Base-by-base conservation (phyloP, 768 basidiomycete genomes). In the Cyclocybe aegerita region DNA sequence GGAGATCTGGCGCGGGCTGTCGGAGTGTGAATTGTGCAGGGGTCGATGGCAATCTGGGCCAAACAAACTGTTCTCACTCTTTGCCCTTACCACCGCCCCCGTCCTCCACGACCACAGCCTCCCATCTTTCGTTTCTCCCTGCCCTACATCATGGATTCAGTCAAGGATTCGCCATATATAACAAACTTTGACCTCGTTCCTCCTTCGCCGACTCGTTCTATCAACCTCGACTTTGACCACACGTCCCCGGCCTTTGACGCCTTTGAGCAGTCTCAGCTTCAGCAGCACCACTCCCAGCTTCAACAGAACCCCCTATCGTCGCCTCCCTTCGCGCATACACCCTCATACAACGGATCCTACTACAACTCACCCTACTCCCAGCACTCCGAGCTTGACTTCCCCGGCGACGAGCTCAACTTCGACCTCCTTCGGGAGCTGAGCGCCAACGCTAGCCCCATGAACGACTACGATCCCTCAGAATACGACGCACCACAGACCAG, bases 391-490 rank as follows among this genome's bases (percentile, higher is more conserved):
- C 83, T 87, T 50, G 78, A 76, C 48, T 72, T 72, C 59, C 67
- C 71, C 48, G 75, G 69, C n/a, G 79, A 77, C 8, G 79, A 80
- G 15, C 54, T 67, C 48, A 58, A 55, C 52, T 76, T 81, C 47
- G 67, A 66, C 46, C 64, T 86, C 52, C 79, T 86, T 36, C 72
- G 71, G 30, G 77, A 78, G 48, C 73, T 79, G 36, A 67, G 69
- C 33, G 55, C 23, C 49, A 50, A 65, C 66, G 40, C 64, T 55
- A 54, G 65, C 65, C 57, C 60, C 62, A 53, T 59, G 68, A 66
- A 62, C 46, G 84, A 82, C 30, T 90, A 91, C 77, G 82, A 90
- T 63, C 88, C 89, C 4, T 66, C 79, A 29, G 85, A 90, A 49
- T 90, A 81, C 74, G 89, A 91, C 69, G 60, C 70, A 4, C 83